Percentiles rank a stretch among this genome's conserved stretches.
These are phyloP conservation scores for Aleurites moluccanus DNA, from an alignment of 441 rosid species.

Conservation along the genomic window DNA sequence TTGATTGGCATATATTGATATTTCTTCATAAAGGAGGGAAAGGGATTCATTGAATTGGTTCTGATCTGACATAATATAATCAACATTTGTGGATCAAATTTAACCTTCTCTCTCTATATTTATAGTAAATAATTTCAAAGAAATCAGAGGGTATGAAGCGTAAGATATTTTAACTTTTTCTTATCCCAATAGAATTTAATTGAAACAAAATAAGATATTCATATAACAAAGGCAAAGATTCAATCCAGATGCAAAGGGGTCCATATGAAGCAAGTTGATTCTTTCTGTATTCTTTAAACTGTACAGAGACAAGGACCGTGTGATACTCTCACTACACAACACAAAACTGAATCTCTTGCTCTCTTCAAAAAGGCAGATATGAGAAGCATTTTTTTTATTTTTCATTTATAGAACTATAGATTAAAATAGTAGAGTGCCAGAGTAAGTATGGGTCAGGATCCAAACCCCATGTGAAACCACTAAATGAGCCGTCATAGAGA, in stretches of 20 bases:
- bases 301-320: too few species aligned
- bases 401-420: too few species aligned
- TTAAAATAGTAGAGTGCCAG: too few species aligned
- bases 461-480: neutral
- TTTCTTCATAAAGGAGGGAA: neutral
- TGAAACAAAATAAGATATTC: neutral
- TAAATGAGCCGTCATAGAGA: neutral
- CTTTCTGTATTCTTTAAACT: neutral
- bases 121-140: neutral
- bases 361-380: neutral
- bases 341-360: neutral
- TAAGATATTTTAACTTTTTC: neutral
- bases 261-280: conserved; percentile 12
- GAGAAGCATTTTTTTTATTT: too few species aligned
- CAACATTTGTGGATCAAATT: neutral
- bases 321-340: neutral
- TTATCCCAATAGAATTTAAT: neutral
- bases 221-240: conserved; percentile 8
- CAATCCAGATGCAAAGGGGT: conserved; percentile 10
- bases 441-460: neutral
- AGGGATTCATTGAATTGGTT: neutral
- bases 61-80: too few species aligned
- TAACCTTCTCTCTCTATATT: neutral
- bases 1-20: neutral
- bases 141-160: neutral